A percentile compares a stretch with the other conserved stretches of the same genome.
phyloP scores from a whole-genome alignment of 257 asterid genomes.

The Solanum sejunctum region DNA sequence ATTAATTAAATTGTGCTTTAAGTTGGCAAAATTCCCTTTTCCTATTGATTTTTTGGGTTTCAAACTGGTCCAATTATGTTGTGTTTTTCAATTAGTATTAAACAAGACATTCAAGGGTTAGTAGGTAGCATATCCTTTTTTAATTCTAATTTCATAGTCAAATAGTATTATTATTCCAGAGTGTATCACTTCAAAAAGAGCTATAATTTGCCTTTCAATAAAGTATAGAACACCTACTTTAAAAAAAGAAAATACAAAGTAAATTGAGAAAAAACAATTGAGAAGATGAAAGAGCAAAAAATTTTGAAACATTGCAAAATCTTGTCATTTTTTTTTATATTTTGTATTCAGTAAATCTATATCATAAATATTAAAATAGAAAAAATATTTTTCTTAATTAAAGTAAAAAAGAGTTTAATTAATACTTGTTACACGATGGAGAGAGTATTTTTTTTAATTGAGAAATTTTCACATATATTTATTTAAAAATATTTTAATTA shows the following conservation, averaged over 20 bases:
- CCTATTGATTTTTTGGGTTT: not conserved
- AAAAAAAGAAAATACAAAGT: not conserved
- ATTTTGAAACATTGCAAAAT: no score
- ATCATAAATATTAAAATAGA: no score
- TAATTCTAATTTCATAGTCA: not conserved
- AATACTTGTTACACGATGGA: no score
- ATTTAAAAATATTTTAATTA: no score
- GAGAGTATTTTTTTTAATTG: no score
- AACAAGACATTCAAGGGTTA: not conserved
- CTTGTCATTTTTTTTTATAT: no score
- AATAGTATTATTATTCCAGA: not conserved
- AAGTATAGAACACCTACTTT: not conserved
- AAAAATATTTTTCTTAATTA: no score
- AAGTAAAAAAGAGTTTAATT: no score
- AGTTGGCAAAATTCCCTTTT: not conserved
- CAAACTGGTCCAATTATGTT: not conserved
- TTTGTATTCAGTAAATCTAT: no score
- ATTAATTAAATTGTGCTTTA: not conserved
- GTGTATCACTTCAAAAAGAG: not conserved
- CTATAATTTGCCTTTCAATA: not conserved
- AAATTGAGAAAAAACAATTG: not conserved
- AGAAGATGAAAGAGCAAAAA: not conserved
- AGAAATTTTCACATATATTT: no score
- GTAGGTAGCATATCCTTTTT: not conserved
- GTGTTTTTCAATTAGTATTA: not conserved